Conservation (phyloP, 2,329 filamentous ascomycete species). For the Pseudogymnoascus sp. region DNA sequence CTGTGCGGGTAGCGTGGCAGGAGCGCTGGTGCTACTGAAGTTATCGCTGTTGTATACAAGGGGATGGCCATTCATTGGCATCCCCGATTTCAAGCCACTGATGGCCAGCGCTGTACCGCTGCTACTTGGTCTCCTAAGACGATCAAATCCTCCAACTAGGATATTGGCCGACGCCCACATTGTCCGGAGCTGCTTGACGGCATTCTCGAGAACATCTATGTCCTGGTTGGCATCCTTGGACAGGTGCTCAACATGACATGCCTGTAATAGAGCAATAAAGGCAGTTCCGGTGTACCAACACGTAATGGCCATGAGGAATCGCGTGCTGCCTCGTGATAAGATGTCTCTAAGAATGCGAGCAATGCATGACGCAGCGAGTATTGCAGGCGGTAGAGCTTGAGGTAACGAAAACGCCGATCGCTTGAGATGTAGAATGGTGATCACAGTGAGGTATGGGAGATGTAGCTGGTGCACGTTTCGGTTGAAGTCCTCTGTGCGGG, state of each 20-base stretch:
- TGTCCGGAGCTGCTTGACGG: conserved; percentile 28
- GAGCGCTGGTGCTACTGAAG: neutral
- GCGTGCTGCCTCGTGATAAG: conserved; percentile 31
- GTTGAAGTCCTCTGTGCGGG: conserved; percentile 30
- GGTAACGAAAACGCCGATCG: conserved; percentile 31
- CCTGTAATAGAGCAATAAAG: conserved; percentile 35
- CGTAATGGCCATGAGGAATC: conserved; percentile 36
- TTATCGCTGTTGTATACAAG: conserved; percentile 1
- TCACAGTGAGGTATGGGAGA: conserved; percentile 35
- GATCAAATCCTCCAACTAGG: conserved; percentile 29
- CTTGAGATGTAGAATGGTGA: conserved; percentile 34
- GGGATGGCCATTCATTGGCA: neutral
- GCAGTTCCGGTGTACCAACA: conserved; percentile 37
- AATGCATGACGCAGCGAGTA: conserved; percentile 33
- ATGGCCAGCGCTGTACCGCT: neutral
- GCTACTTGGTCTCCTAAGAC: conserved; percentile 20
- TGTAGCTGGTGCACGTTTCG: conserved; percentile 36
- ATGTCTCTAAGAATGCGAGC: conserved; percentile 33
- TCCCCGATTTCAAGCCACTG: neutral
- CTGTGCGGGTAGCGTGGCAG: conserved; percentile 10
- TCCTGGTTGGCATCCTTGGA: conserved; percentile 29
- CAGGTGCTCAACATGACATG: conserved; percentile 28
- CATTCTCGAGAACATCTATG: conserved; percentile 28
- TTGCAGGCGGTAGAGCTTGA: conserved; percentile 31
- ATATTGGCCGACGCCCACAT: conserved; percentile 34